Evolutionary conservation across 2,329 filamentous ascomycete genomes (phyloP).

Genomic region (Coniochaeta pulveracea): DNA sequence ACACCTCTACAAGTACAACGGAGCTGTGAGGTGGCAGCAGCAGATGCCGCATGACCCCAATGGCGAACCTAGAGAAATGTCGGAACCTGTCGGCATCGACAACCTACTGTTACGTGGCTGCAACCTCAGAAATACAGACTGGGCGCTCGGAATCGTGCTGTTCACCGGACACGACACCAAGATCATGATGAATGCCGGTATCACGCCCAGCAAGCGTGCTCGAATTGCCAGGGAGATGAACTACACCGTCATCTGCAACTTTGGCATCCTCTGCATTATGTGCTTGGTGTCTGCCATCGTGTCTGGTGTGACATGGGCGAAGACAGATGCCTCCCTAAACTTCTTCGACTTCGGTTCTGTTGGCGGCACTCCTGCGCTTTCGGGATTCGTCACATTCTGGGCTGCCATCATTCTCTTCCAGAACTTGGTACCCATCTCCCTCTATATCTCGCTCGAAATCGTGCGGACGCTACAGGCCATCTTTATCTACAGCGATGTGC

Average conservation of each 20-base stretch:
- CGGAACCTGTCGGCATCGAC: slow-evolving; percentile 88
- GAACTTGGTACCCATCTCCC: slow-evolving; percentile 95
- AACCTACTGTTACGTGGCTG: slow-evolving; percentile 90
- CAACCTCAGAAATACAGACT: slow-evolving; percentile 90
- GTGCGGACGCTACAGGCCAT: slow-evolving; percentile 86
- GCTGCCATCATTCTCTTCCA: slow-evolving; percentile 90
- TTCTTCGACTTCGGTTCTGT: slow-evolving; percentile 83
- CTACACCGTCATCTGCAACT: slow-evolving; percentile 96
- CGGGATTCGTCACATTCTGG: slow-evolving; percentile 96
- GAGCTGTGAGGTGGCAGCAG: slow-evolving; percentile 79
- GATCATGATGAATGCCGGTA: slow-evolving; percentile 97
- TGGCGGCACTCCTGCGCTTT: slow-evolving; percentile 61
- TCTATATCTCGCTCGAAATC: slow-evolving; percentile 96
- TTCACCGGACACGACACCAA: slow-evolving; percentile 96
- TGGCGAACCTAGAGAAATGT: slow-evolving; percentile 62
- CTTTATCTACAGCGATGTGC: slow-evolving; percentile 92
- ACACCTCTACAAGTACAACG: slow-evolving; percentile 93
- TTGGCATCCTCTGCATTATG: slow-evolving; percentile 78
- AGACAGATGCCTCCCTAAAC: slow-evolving; percentile 60
- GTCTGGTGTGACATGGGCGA: slow-evolving; percentile 72
- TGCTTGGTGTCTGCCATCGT: slow-evolving; percentile 78
- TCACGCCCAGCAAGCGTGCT: slow-evolving; percentile 87
- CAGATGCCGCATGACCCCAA: slow-evolving; percentile 50
- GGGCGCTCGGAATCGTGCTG: slow-evolving; percentile 82
- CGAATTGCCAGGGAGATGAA: slow-evolving; percentile 89